These are phyloP conservation scores for Fusarium camptoceras DNA, from an alignment of 2,329 filamentous ascomycete genomes.

Conservation along the genomic window DNA sequence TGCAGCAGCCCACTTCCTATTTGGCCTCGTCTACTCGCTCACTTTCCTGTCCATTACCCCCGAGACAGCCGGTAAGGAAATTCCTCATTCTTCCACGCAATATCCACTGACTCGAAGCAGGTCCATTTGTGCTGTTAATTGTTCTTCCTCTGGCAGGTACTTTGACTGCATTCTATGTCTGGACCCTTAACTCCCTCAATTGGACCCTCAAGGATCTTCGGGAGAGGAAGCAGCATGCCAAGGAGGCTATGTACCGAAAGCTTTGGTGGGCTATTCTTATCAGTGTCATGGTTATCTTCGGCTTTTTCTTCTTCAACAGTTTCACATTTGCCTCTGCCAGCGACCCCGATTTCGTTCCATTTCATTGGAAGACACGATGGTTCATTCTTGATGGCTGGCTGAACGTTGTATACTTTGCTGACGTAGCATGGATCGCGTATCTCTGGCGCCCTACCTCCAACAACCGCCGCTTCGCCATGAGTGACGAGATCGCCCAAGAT, in stretches of 20 bases:
- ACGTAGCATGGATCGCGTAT: conserved; percentile 93
- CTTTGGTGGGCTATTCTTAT: conserved; percentile 97
- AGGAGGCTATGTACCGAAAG: conserved; percentile 96
- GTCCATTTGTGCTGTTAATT: conserved; percentile 90
- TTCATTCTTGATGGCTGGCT: conserved; percentile 98
- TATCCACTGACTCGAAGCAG: conserved; percentile 55
- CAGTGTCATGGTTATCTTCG: conserved; percentile 95
- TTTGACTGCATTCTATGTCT: conserved; percentile 96
- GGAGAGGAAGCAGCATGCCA: conserved; percentile 92
- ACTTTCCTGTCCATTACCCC: conserved; percentile 90
- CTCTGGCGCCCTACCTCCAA: conserved; percentile 97
- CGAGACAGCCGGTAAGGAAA: conserved; percentile 76
- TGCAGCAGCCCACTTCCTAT: conserved; percentile 92
- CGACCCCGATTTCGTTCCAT: conserved; percentile 90
- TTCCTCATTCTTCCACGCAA: background rate
- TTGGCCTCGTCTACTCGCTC: conserved; percentile 92
- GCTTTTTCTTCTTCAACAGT: conserved; percentile 98
- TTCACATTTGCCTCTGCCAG: conserved; percentile 89
- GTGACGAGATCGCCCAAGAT: conserved; percentile 97
- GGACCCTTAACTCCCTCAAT: conserved; percentile 96
- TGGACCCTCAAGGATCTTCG: conserved; percentile 95
- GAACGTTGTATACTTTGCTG: conserved; percentile 94
- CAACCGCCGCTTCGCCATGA: conserved; percentile 98
- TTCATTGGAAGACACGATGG: conserved; percentile 98
- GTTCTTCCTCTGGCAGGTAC: conserved; percentile 92